A percentile compares a stretch with the other conserved stretches of the same genome.
These are phyloP conservation scores for Globisporangium sylvaticum DNA, from an alignment of 352 stramenopile genomes.

Conservation along the genomic window DNA sequence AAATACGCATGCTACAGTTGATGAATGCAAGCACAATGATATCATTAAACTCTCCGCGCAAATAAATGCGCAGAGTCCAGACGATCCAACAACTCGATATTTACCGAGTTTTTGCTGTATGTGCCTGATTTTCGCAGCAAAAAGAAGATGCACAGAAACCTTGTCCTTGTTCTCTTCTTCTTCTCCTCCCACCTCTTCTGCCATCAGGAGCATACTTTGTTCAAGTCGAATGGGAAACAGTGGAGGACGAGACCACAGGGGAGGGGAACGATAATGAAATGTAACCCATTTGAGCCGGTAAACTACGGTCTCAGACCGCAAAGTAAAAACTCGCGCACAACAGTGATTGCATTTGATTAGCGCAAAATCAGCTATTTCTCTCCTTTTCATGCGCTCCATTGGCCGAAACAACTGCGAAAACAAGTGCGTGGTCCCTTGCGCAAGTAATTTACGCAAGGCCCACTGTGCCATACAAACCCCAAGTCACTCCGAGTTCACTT, in stretches of 20 bases:
- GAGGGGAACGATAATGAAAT: not conserved
- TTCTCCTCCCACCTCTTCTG: not conserved
- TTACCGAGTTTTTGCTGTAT: not conserved
- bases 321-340: not conserved
- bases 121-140: not conserved
- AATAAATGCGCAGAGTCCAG: no score
- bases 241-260: not conserved
- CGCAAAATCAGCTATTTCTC: no score
- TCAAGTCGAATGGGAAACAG: constrained; percentile 1
- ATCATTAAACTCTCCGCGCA: no score
- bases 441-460: not conserved
- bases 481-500: not conserved
- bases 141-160: not conserved
- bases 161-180: constrained; percentile 1
- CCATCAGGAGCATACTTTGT: not conserved
- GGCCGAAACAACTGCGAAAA: no score
- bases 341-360: no score
- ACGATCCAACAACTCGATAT: not conserved
- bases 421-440: not conserved
- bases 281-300: not conserved
- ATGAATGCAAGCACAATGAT: no score
- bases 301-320: not conserved
- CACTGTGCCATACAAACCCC: not conserved
- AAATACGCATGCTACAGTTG: no score
- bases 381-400: no score